phyloP scores from a whole-genome alignment of 179 eudicot genomes.

The Actinidia chinensis region DNA sequence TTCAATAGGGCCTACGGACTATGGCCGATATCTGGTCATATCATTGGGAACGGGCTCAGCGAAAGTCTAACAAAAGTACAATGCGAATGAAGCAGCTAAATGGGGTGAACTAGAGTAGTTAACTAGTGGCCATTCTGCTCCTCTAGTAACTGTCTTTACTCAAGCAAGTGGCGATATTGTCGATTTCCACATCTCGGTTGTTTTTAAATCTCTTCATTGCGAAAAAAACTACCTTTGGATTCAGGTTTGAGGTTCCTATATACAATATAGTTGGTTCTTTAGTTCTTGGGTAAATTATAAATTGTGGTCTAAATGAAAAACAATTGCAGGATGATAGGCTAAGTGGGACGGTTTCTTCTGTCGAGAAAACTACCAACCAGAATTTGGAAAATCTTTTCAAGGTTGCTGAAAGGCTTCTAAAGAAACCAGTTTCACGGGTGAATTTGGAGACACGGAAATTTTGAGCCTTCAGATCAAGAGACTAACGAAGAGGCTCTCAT shows the following conservation, averaged over 20 bases:
- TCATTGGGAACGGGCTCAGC: constrained; percentile 48
- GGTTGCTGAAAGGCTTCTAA: neutral
- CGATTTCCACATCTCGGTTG: constrained; percentile 30
- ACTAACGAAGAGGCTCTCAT: constrained; percentile 10
- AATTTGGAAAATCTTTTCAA: neutral
- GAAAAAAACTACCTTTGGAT: constrained; percentile 45
- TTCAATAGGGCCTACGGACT: constrained; percentile 25
- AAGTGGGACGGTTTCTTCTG: neutral
- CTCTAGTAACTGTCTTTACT: constrained; percentile 37
- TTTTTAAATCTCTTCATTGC: constrained; percentile 33
- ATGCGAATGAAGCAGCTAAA: constrained; percentile 19
- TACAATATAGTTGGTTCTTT: neutral
- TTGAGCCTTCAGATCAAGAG: neutral
- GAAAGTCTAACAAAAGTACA: constrained; percentile 28
- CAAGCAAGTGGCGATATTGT: constrained; percentile 41
- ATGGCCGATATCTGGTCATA: constrained; percentile 30
- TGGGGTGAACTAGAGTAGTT: constrained; percentile 22
- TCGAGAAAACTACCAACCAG: neutral
- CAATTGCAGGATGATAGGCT: neutral
- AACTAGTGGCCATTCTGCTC: constrained; percentile 25
- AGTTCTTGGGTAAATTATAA: neutral
- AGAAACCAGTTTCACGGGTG: constrained; percentile 13
- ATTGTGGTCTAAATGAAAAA: neutral
- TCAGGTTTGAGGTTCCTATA: constrained; percentile 26
- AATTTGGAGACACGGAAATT: neutral